These are phyloP conservation scores for Komagataella pseudopastoris DNA, from an alignment of 805 yeast species.

Conservation along the genomic window DNA sequence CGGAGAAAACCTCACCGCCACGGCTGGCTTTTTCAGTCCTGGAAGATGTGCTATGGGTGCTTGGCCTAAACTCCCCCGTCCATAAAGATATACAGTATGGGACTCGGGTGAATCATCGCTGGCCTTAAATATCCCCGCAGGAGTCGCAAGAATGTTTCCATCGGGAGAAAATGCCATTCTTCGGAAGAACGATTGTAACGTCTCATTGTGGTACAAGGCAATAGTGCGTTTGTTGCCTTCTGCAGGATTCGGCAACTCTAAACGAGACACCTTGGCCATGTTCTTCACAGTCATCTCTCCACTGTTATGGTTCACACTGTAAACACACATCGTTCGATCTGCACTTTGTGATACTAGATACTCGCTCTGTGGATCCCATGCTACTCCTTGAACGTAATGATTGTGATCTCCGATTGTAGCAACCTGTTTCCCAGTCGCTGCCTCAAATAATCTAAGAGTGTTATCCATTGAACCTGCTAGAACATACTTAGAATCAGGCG, in stretches of 20 bases:
- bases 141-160: slow-evolving; percentile 68
- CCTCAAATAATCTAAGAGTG: slow-evolving; percentile 54
- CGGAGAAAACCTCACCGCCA: slow-evolving; percentile 73
- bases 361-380: slow-evolving; percentile 84
- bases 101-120: slow-evolving; percentile 1
- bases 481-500: slow-evolving; percentile 65
- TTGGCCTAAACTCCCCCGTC: slow-evolving; percentile 51
- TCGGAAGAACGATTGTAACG: slow-evolving; percentile 82
- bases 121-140: slow-evolving; percentile 51
- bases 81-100: slow-evolving; percentile 71
- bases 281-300: slow-evolving; percentile 14
- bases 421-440: slow-evolving; percentile 40
- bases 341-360: slow-evolving; percentile 81
- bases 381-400: slow-evolving; percentile 91
- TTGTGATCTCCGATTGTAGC: slow-evolving; percentile 57
- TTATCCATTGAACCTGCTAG: slow-evolving; percentile 93
- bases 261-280: slow-evolving; percentile 12
- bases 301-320: slow-evolving; percentile 21
- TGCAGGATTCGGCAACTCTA: slow-evolving; percentile 12
- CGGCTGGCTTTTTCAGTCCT: slow-evolving; percentile 70
- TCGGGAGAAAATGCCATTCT: slow-evolving; percentile 82
- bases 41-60: slow-evolving; percentile 74
- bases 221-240: slow-evolving; percentile 17
- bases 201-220: slow-evolving; percentile 67
- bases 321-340: slow-evolving; percentile 72